Base-by-base conservation (phyloP, 2,329 filamentous ascomycete species). In the Cryphonectria parasitica region DNA sequence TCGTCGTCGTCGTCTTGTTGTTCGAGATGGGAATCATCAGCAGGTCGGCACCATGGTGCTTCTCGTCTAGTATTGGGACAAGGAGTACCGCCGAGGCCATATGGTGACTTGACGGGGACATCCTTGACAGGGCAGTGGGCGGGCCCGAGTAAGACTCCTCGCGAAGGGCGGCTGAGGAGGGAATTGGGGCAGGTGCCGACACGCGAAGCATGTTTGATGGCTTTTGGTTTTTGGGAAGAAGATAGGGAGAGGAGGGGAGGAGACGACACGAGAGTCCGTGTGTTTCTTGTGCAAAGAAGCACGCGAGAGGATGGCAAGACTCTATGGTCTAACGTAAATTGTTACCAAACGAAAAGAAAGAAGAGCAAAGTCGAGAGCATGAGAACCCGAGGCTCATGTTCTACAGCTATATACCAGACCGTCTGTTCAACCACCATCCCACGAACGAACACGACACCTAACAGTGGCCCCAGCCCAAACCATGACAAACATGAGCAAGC, bases 51-150 rank as follows among this genome's bases (percentile, higher is more conserved):
- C 70, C 70, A 28, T 72, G 70, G 31, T 70, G 71, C 49, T 63
- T 72, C 43, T 72, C 71, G 63, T 72, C 71, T 49, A 70, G 64
- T n/a, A 72, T 22, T 31, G 71, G 71, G 17, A 72, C 71, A 62
- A 72, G 66, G 39, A 72, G 69, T 13, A 72, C 69, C 31, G 71
- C 65, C 22, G 68, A 67, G 22, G 66, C 66, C 56, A 49, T 45
- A 11, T n/a, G 56, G 28, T 67, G 54, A 25, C 25, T 49, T 11
- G 66, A 62, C 36, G 54, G 45, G 28, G 66, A 54, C 66, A 52
- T 67, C 25, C 41, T 45, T 25, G 66, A 43, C 54, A 67, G 25
- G 19, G 41, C 54, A 28, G 56, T 19, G n/a, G 56, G 54, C 39
- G 66, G 49, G 39, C 41, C 19, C 22, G 56, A 45, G 39, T 34